Percentiles rank a stretch among this genome's conserved stretches.
Evolutionary conservation across 2,329 filamentous ascomycete species (phyloP).

Genomic region (Epichloe sylvatica): DNA sequence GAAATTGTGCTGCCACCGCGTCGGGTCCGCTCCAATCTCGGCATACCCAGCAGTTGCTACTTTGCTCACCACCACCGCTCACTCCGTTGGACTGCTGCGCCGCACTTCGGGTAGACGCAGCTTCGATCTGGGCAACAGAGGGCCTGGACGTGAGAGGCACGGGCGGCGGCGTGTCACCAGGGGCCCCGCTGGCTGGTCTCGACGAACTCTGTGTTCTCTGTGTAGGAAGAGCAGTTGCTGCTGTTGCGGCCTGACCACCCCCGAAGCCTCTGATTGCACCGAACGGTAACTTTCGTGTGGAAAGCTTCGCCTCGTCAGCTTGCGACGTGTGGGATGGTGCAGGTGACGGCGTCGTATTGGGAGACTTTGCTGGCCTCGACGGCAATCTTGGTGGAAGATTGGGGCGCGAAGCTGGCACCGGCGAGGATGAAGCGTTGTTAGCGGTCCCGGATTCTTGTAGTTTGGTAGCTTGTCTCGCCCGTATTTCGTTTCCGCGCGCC

Average conservation of each 20-base stretch:
- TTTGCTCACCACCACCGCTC: neutral
- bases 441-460: conserved; percentile 10
- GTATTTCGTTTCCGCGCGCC: conserved; percentile 3
- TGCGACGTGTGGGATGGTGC: neutral
- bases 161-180: conserved; percentile 32
- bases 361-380: conserved; percentile 29
- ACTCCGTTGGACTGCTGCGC: conserved; percentile 9
- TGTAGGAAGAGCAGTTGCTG: neutral
- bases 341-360: conserved; percentile 5
- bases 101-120: conserved; percentile 22
- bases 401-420: conserved; percentile 21
- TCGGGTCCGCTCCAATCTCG: conserved; percentile 81
- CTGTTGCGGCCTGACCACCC: conserved; percentile 3
- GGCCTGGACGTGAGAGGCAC: conserved; percentile 39
- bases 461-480: conserved; percentile 4
- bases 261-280: conserved; percentile 12
- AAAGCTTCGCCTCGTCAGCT: conserved; percentile 2
- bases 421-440: conserved; percentile 12
- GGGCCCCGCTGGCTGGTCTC: neutral
- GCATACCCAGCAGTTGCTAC: conserved; percentile 57
- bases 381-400: conserved; percentile 37
- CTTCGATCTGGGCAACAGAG: conserved; percentile 35
- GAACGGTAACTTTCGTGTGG: conserved; percentile 5
- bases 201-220: conserved; percentile 4
- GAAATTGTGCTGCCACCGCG: conserved; percentile 61